These are phyloP conservation scores for Heimioporus sp. DNA, from an alignment of 768 basidiomycete genomes.

Conservation along the genomic window DNA sequence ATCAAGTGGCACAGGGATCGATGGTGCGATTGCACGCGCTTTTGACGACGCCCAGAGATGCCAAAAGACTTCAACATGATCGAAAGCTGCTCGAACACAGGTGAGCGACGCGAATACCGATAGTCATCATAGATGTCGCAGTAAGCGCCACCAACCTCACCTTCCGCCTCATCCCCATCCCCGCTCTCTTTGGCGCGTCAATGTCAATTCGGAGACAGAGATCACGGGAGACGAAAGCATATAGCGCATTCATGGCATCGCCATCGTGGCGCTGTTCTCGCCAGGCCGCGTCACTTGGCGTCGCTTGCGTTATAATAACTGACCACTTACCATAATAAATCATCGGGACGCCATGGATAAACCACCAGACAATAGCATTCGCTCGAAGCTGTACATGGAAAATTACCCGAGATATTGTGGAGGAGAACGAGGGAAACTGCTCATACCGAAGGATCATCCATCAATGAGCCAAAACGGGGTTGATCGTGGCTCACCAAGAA, in stretches of 20 bases:
- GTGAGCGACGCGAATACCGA: slow-evolving; percentile 63
- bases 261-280: slow-evolving; percentile 1
- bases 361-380: slow-evolving; percentile 51
- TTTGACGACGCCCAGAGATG: slow-evolving; percentile 25
- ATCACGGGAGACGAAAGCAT: slow-evolving; percentile 22
- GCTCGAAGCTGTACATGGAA: slow-evolving; percentile 31
- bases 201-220: neutral
- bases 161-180: slow-evolving; percentile 13
- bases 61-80: slow-evolving; percentile 26
- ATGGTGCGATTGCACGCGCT: slow-evolving; percentile 21
- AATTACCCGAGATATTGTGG: neutral
- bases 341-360: slow-evolving; percentile 49
- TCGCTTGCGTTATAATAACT: neutral
- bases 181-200: slow-evolving; percentile 3
- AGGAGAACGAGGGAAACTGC: no score
- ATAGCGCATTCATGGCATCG: slow-evolving; percentile 31
- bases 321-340: slow-evolving; percentile 43
- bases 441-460: slow-evolving; percentile 41
- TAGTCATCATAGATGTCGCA: slow-evolving; percentile 85
- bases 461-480: slow-evolving; percentile 44
- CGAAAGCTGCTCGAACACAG: slow-evolving; percentile 34
- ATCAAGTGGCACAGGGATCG: slow-evolving; percentile 25
- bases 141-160: slow-evolving; percentile 36
- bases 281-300: neutral
- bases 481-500: slow-evolving; percentile 59